phyloP scores from a whole-genome alignment of 306 rosid species.

The Corylus avellana region DNA sequence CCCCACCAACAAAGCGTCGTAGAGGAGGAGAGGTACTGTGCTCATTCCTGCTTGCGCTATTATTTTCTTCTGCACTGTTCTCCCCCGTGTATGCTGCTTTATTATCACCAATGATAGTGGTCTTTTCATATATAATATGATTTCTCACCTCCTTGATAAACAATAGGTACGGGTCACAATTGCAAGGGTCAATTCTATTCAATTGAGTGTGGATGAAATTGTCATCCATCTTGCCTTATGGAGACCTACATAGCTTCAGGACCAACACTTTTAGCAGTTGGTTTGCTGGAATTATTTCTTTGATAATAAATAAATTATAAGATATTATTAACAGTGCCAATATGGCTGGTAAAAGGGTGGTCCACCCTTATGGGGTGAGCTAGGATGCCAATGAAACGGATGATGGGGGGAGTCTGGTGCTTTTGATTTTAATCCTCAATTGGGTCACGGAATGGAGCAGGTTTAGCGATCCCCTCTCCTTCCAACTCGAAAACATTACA shows the following conservation, averaged over 20 bases:
- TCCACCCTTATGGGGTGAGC: neutral
- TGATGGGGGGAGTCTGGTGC: neutral
- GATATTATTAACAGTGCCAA: neutral
- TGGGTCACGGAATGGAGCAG: neutral
- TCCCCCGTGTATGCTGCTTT: slow-evolving; percentile 3
- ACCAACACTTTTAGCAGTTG: neutral
- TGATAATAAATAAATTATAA: neutral
- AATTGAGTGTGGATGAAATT: neutral
- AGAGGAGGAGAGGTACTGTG: slow-evolving; percentile 91
- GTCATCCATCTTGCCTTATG: neutral
- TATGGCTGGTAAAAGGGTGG: neutral
- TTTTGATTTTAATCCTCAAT: neutral
- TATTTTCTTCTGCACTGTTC: slow-evolving; percentile 30
- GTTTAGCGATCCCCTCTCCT: neutral
- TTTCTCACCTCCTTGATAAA: neutral
- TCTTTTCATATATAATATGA: neutral
- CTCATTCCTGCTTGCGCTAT: slow-evolving; percentile 27
- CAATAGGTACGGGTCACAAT: neutral
- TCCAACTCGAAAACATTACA: neutral
- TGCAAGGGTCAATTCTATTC: neutral
- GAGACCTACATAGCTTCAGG: neutral
- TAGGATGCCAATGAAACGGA: neutral
- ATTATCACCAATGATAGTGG: neutral
- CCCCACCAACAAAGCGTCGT: slow-evolving; percentile 74
- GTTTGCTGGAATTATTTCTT: neutral